Conservation (phyloP, 768 basidiomycete species). For the Mycena pura region DNA sequence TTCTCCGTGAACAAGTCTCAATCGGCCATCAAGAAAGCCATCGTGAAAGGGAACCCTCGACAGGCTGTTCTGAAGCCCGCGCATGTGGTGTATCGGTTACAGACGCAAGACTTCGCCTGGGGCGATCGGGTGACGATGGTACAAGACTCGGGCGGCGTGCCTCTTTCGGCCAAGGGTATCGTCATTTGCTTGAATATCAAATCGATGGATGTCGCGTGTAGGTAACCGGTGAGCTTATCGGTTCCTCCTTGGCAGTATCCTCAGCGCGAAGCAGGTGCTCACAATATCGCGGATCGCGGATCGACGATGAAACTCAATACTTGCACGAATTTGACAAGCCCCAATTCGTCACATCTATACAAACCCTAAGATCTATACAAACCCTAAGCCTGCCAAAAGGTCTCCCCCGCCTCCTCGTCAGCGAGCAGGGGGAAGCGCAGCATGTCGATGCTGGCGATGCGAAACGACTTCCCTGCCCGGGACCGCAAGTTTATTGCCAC, state of each 20-base stretch:
- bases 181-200: constrained; percentile 88
- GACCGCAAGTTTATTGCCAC: constrained; percentile 82
- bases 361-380: too few relatives aligned
- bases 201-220: constrained; percentile 94
- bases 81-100: constrained; percentile 87
- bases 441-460: constrained; percentile 63
- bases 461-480: constrained; percentile 79
- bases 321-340: constrained; percentile 88
- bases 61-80: constrained; percentile 93
- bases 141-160: constrained; percentile 91
- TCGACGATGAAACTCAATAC: constrained; percentile 86
- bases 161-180: constrained; percentile 90
- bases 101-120: constrained; percentile 84
- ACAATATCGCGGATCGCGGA: constrained; percentile 90
- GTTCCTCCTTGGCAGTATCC: not conserved
- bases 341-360: constrained; percentile 84
- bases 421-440: constrained; percentile 43
- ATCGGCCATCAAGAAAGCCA: constrained; percentile 82
- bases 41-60: constrained; percentile 93
- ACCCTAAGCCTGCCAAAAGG: constrained; percentile 59
- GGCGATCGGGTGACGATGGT: constrained; percentile 98
- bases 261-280: constrained; percentile 67
- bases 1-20: constrained; percentile 66
- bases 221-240: constrained; percentile 68
- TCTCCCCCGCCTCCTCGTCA: constrained; percentile 75